phyloP scores from a whole-genome alignment of 345 rosid genomes.

The Hibiscus syriacus region DNA sequence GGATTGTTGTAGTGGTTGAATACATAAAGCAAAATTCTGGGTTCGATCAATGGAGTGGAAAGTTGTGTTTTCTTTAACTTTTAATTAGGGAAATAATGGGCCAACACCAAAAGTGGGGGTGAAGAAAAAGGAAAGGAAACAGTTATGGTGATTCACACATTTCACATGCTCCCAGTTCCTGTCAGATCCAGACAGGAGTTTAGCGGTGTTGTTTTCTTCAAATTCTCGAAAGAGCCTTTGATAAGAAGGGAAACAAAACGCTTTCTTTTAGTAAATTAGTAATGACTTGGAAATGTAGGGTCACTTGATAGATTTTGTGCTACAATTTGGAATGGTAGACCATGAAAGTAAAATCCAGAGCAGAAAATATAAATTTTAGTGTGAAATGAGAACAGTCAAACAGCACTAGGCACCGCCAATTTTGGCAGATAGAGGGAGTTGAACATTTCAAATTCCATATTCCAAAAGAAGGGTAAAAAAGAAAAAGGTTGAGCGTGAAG shows the following conservation, averaged over 20 bases:
- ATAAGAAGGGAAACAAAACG: background rate
- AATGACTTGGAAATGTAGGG: background rate
- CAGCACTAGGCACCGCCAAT: background rate
- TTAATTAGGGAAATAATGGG: too few species aligned
- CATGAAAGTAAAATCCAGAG: background rate
- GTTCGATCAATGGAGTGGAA: too few species aligned
- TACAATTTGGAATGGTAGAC: background rate
- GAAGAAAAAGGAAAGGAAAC: too few species aligned
- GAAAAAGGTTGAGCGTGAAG: slow-evolving; percentile 13
- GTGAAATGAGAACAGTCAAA: background rate
- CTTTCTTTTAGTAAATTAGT: slow-evolving; percentile 2
- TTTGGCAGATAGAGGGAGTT: background rate
- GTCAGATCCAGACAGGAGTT: background rate
- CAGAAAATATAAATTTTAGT: background rate
- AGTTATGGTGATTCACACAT: background rate
- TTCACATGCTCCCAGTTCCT: background rate
- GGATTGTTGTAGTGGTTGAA: too few species aligned
- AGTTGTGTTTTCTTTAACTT: too few species aligned
- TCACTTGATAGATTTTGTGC: background rate
- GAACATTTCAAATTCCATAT: slow-evolving; percentile 10
- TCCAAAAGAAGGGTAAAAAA: background rate
- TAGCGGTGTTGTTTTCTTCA: background rate
- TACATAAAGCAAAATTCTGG: too few species aligned
- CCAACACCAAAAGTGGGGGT: too few species aligned
- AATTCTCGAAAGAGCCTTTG: background rate